Evolutionary conservation across 306 rosid species (phyloP).

Genomic region (Fragaria iinumae): DNA sequence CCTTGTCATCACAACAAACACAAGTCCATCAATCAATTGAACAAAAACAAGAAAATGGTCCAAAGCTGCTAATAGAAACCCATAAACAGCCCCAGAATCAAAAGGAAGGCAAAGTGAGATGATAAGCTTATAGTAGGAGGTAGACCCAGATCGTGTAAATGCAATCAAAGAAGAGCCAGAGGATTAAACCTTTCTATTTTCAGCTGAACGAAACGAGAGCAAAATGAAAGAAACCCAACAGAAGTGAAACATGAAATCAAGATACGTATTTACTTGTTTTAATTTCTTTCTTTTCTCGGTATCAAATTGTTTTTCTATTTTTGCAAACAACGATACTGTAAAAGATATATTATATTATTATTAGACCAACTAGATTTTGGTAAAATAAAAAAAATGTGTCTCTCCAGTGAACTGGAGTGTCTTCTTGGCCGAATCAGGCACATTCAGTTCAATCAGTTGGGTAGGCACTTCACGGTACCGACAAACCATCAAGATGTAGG

Average conservation of each 20-base stretch:
- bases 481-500: too few relatives aligned
- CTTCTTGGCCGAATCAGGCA: too few relatives aligned
- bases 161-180: neutral
- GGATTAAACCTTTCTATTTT: neutral
- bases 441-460: too few relatives aligned
- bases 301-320: too few relatives aligned
- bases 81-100: neutral
- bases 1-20: conserved; percentile 9
- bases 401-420: too few relatives aligned
- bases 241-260: neutral
- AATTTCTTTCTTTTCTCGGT: too few relatives aligned
- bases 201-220: neutral
- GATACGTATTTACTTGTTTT: conserved; percentile 1
- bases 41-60: neutral
- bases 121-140: neutral
- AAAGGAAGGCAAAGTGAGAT: neutral
- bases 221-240: neutral
- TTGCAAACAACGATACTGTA: too few relatives aligned
- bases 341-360: too few relatives aligned
- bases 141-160: conserved; percentile 1
- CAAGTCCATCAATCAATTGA: neutral
- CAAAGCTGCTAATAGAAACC: neutral
- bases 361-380: too few relatives aligned
- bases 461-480: too few relatives aligned
- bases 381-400: too few relatives aligned